Conservation (phyloP, 768 basidiomycete species). For the Amanita pseudoporphyria region DNA sequence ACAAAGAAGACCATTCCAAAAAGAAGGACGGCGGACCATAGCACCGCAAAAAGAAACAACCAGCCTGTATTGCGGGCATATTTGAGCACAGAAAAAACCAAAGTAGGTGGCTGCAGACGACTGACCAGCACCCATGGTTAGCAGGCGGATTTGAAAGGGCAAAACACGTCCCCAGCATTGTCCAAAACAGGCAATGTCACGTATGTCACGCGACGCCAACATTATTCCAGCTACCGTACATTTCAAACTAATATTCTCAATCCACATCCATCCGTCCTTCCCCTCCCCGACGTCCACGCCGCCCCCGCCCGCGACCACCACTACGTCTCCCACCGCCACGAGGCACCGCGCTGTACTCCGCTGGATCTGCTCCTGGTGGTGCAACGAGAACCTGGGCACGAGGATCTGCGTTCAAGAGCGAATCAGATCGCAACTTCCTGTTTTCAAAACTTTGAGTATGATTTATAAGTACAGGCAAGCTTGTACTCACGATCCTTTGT, state of each 20-base stretch:
- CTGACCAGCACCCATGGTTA: slow-evolving; percentile 7
- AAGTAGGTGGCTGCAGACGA: not conserved
- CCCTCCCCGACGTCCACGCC: slow-evolving; percentile 25
- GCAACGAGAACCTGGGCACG: slow-evolving; percentile 60
- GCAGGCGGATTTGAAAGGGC: slow-evolving; percentile 10
- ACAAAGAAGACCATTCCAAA: slow-evolving; percentile 99
- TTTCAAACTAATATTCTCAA: slow-evolving; percentile 17
- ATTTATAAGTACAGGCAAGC: not conserved
- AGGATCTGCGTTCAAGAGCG: slow-evolving; percentile 49
- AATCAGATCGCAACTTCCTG: slow-evolving; percentile 85
- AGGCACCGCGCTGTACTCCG: slow-evolving; percentile 34
- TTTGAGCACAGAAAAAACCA: not conserved
- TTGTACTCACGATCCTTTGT: slow-evolving; percentile 46
- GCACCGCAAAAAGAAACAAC: slow-evolving; percentile 92
- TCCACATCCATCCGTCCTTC: slow-evolving; percentile 46
- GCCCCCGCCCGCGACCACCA: slow-evolving; percentile 27
- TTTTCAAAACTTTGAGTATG: not conserved
- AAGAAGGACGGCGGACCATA: slow-evolving; percentile 84
- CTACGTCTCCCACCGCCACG: slow-evolving; percentile 27
- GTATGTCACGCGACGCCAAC: not conserved
- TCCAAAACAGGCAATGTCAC: slow-evolving; percentile 9
- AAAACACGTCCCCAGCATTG: slow-evolving; percentile 1
- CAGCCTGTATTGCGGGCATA: slow-evolving; percentile 46
- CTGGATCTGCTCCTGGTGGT: slow-evolving; percentile 55
- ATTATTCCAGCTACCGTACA: not conserved